Conservation (phyloP, 1,284 basidiomycete genomes). For the Moesziomyces aphidis region DNA sequence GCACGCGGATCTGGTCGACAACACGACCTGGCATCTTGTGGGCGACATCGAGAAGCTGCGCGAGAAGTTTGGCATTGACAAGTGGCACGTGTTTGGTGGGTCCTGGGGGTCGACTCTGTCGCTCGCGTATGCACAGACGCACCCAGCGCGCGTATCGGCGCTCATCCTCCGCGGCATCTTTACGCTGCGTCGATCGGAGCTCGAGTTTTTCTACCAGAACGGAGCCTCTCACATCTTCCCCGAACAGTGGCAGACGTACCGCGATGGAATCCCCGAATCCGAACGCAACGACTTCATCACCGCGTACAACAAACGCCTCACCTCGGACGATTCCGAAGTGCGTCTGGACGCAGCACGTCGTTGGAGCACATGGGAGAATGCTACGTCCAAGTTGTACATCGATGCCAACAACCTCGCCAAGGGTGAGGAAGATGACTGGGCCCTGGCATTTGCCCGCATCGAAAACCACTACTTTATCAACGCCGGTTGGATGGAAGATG, state of each 20-base stretch:
- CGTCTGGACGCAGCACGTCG: conserved; percentile 81
- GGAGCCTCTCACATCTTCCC: conserved; percentile 70
- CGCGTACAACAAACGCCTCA: conserved; percentile 84
- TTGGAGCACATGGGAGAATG: conserved; percentile 72
- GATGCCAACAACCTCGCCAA: conserved; percentile 53
- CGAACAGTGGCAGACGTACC: conserved; percentile 71
- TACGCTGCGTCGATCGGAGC: conserved; percentile 81
- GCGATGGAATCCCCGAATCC: conserved; percentile 81
- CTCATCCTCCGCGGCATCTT: conserved; percentile 92
- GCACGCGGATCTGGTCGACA: conserved; percentile 82
- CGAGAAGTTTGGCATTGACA: conserved; percentile 72
- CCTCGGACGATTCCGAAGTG: conserved; percentile 77
- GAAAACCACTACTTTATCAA: conserved; percentile 88
- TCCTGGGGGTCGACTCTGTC: conserved; percentile 82
- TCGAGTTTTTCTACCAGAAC: conserved; percentile 92
- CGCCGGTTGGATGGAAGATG: conserved; percentile 88
- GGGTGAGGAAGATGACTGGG: conserved; percentile 69
- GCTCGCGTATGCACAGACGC: conserved; percentile 88
- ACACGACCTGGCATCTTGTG: conserved; percentile 95
- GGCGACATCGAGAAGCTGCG: conserved; percentile 87
- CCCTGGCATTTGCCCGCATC: conserved; percentile 78
- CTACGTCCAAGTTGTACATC: conserved; percentile 61
- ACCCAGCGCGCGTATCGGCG: conserved; percentile 82
- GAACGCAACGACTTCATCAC: conserved; percentile 82
- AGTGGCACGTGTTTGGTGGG: conserved; percentile 66